phyloP scores from a whole-genome alignment of 2,329 filamentous ascomycete species.

The Fusarium chuoi region DNA sequence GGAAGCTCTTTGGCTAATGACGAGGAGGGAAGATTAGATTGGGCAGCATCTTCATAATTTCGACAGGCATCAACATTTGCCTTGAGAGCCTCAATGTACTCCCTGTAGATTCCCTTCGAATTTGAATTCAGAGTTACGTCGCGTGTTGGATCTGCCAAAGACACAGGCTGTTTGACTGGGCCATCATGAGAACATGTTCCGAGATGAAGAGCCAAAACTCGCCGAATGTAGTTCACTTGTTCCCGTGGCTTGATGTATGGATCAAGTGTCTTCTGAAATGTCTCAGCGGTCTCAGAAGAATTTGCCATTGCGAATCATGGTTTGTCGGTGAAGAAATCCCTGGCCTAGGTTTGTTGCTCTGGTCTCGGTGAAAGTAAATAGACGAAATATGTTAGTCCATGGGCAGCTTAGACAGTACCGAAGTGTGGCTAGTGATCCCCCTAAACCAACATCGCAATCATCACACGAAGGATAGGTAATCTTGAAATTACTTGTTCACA shows the following conservation, averaged over 20 bases:
- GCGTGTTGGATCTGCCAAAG: constrained; percentile 57
- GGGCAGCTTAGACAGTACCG: constrained; percentile 3
- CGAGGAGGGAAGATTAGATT: constrained; percentile 30
- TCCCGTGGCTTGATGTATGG: constrained; percentile 67
- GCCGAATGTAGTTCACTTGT: constrained; percentile 66
- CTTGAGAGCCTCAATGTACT: constrained; percentile 65
- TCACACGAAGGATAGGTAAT: not conserved
- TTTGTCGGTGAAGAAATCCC: constrained; percentile 18
- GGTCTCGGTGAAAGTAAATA: constrained; percentile 31
- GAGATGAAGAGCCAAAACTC: constrained; percentile 64
- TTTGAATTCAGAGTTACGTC: constrained; percentile 51
- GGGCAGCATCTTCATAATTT: constrained; percentile 56
- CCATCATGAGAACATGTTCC: constrained; percentile 58
- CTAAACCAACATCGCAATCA: not conserved
- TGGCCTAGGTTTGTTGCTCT: constrained; percentile 14
- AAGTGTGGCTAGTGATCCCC: constrained; percentile 24
- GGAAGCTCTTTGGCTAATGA: constrained; percentile 33
- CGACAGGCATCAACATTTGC: constrained; percentile 62
- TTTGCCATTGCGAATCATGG: constrained; percentile 44
- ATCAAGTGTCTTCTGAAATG: constrained; percentile 57
- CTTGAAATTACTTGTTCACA: not conserved
- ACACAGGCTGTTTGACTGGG: constrained; percentile 57
- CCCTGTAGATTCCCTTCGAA: constrained; percentile 60
- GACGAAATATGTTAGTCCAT: constrained; percentile 15
- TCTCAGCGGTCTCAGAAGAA: constrained; percentile 48